Evolutionary conservation across 495 filamentous ascomycete species (phyloP), one percentile per base, ranked within the genome.

Genomic region (Hyaloscypha bicolor): DNA sequence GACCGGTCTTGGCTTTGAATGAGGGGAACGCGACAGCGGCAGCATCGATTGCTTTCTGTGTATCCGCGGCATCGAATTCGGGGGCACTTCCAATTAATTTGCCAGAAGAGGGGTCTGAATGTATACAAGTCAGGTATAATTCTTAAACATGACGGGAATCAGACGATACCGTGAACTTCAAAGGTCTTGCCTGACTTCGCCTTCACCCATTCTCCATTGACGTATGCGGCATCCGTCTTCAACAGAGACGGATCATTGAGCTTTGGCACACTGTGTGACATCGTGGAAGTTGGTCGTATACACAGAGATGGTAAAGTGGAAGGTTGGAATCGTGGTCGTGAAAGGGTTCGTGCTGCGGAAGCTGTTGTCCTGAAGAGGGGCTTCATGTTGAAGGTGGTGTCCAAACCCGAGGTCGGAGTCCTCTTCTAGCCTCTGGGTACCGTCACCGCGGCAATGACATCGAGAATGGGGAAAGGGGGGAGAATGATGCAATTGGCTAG

Each of bases 241-340:
- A 96, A 87, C 30, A 97, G 86, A 4, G 91, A 92, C 32, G 85
- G 84, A 72, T 96, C 93, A 79, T 90, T 93, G 72, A 97, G 86
- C 91, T 92, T 67, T 63, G 63, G 64, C 64, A 69, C 67, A 45
- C 21, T 69, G 30, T 71, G 73, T 12, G 64, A 52, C 73, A 75
- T 71, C 9, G 64, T 70, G 25, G 70, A 72, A 62, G 72, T 64
- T 39, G 61, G 56, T 22, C 69, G 68, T 37, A 55, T 9, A 51
- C 64, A 69, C 48, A 71, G 21, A 21, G 35, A 55, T 19, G 72
- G 72, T 19, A 74, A 30, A 32, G 31, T 68, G 29, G 31, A 72
- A 12, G n/a, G 6, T 56, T 74, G 72, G 57, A 74, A 72, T 59
- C 72, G 65, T 64, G 68, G 69, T 52, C 65, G 67, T 57, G 35